Evolutionary conservation across 306 rosid species (phyloP).

Genomic region (Prunus armeniaca): DNA sequence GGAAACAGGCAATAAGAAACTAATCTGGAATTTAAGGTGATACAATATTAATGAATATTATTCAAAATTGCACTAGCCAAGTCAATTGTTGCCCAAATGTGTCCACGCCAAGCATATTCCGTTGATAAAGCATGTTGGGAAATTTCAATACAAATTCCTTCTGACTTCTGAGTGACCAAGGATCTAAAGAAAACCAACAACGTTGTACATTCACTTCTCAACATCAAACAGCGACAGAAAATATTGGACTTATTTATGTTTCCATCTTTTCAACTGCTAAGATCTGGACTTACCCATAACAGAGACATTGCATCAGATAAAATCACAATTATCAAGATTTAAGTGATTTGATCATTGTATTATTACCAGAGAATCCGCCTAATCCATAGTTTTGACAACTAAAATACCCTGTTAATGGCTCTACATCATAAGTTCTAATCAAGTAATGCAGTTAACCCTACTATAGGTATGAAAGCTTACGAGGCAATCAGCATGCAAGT

Average conservation of each 20-base stretch:
- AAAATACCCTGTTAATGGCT: background rate
- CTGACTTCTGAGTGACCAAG: background rate
- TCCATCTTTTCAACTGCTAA: background rate
- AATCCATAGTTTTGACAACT: background rate
- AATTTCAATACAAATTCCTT: background rate
- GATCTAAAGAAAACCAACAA: background rate
- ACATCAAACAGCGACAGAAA: background rate
- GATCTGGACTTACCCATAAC: background rate
- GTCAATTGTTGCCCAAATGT: background rate
- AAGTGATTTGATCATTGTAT: background rate
- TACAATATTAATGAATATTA: background rate
- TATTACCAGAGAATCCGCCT: background rate
- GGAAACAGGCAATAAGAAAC: background rate
- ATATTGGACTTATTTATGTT: background rate
- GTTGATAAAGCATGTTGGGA: background rate
- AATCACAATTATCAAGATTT: background rate
- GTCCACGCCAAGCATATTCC: background rate
- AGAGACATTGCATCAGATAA: background rate
- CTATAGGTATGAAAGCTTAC: constrained; percentile 50
- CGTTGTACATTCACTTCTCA: background rate
- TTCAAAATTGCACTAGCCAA: background rate
- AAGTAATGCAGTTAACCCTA: constrained; percentile 17
- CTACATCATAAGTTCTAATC: background rate
- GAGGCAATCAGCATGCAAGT: constrained; percentile 94
- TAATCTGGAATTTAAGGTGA: background rate